Evolutionary conservation across 202 grass and related monocot genomes (phyloP).

Genomic region (Schoenoplectus triqueter): DNA sequence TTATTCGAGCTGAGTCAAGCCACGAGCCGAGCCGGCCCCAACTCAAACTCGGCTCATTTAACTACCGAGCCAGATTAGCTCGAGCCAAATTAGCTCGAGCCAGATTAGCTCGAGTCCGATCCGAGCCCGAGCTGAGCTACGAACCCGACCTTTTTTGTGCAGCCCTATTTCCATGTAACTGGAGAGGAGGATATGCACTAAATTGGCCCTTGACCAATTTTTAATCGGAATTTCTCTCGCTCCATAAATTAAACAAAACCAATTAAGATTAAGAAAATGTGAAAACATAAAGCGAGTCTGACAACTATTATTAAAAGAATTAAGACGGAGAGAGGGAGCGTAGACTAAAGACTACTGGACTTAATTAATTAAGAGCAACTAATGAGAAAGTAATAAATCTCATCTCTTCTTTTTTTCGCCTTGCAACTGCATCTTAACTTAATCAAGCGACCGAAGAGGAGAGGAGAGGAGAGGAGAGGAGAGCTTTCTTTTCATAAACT

Average conservation of each 20-base stretch:
- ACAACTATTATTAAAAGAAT: conserved; percentile 24
- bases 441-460: not conserved
- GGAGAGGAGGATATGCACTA: not conserved
- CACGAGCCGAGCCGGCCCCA: no score
- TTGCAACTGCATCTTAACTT: conserved; percentile 15
- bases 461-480: no score
- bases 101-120: no score
- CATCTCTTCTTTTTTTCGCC: not conserved
- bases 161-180: not conserved
- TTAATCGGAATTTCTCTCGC: not conserved
- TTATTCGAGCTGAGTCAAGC: no score
- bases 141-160: no score
- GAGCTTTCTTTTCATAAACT: not conserved
- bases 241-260: conserved; percentile 8
- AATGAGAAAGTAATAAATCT: conserved; percentile 24
- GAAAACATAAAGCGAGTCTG: conserved; percentile 9
- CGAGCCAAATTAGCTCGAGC: no score
- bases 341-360: not conserved
- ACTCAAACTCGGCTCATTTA: no score
- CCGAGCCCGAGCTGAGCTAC: no score
- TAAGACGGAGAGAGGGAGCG: not conserved
- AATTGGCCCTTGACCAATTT: not conserved
- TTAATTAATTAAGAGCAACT: conserved; percentile 30
- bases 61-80: no score
- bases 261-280: not conserved